Evolutionary conservation across 331 rosid genomes (phyloP), one percentile per base, ranked within the genome.

Genomic region (Erythrophleum ivorense): DNA sequence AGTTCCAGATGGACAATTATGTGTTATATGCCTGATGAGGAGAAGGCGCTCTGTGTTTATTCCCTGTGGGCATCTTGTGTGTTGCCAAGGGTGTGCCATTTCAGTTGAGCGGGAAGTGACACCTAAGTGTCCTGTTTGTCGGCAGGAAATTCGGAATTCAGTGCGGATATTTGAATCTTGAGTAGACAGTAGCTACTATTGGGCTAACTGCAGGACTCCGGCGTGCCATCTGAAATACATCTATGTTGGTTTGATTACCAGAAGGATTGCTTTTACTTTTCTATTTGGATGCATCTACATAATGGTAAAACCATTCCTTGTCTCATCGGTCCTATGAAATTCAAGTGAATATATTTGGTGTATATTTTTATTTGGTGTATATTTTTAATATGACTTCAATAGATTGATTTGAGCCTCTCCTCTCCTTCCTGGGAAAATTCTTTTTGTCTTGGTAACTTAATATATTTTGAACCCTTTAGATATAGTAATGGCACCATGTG

Each of bases 61-160:
- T 74, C 99, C 98, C 0, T 95, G 99, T 21, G 99, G 98, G 53
- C 99, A 95, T 86, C 86, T 91, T 29, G 98, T 95, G 54, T 95
- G 99, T 70, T 95, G 99, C 89, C 92, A 86, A 59, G 82, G 70
- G 54, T 95, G 98, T 78, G 90, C 94, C 77, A 73, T 87, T 16
- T 88, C 97, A 16, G 88, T 95, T 57, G 96, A 86, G 82, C 86
- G 81, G 2, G 92, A 88, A 71, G 79, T 81, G 34, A 46, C 94
- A 38, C 99, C 98, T 36, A 93, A 91, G 70, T 95, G 99, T 53
- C 99, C 99, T 0, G 91, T 93, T 72, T 93, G 99, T 80, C 91
- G 99, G 69, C 97, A 90, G 86, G 92, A 86, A 78, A 88, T 95
- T 76, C 93, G 83, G 13, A 73, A 80, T 73, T 91, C 97, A 5